Conservation (phyloP, 2,329 filamentous ascomycete species). For the Lizonia empirigonia region DNA sequence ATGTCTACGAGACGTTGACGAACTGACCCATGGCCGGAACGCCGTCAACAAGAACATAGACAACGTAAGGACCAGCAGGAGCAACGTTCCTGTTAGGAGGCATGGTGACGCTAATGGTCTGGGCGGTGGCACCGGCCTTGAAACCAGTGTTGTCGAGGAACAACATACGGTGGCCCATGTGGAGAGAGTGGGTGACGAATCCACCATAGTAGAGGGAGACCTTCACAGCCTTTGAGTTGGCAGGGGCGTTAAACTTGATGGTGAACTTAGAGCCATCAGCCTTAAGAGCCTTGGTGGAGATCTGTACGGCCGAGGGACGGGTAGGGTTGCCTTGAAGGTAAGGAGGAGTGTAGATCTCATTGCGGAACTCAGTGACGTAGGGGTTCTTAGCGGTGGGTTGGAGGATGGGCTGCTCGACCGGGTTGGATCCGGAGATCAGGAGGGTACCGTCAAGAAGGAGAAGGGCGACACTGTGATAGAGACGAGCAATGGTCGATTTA, state of each 20-base stretch:
- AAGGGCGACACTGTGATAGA: constrained; percentile 67
- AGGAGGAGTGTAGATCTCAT: constrained; percentile 66
- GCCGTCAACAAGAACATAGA: constrained; percentile 64
- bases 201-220: constrained; percentile 64
- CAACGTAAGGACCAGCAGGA: constrained; percentile 65
- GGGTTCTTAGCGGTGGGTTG: constrained; percentile 52
- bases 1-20: constrained; percentile 50
- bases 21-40: constrained; percentile 60
- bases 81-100: constrained; percentile 62
- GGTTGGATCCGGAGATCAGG: constrained; percentile 65
- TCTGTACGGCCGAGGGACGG: constrained; percentile 56
- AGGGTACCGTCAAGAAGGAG: constrained; percentile 65
- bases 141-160: constrained; percentile 59
- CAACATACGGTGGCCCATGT: constrained; percentile 66
- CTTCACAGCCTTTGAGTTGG: constrained; percentile 53
- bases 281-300: constrained; percentile 54
- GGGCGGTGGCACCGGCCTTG: constrained; percentile 46
- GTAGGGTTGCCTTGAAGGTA: constrained; percentile 62
- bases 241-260: constrained; percentile 55
- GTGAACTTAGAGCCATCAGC: constrained; percentile 54
- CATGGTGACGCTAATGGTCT: constrained; percentile 59
- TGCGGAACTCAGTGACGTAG: constrained; percentile 65
- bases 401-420: constrained; percentile 63
- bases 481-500: constrained; percentile 51
- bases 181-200: constrained; percentile 65